Percentiles rank a stretch among this genome's conserved stretches.
Conservation (phyloP, 1,284 basidiomycete species). For the Ganoderma lucidum region DNA sequence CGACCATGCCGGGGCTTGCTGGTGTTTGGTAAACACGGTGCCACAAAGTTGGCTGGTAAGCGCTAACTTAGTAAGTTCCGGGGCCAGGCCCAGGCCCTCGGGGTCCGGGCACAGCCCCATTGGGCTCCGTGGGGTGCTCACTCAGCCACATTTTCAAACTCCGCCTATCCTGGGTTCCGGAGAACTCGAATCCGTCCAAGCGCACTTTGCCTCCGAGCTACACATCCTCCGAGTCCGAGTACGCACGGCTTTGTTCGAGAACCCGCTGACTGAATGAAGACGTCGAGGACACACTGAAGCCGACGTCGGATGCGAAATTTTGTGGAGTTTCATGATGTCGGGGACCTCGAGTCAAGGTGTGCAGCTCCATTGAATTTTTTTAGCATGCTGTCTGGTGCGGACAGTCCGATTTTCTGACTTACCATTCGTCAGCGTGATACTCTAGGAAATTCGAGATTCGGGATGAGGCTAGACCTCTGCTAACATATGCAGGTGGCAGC, state of each 20-base stretch:
- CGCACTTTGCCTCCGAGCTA: not conserved
- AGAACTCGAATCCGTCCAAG: not conserved
- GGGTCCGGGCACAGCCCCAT: not conserved
- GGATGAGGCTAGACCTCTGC: not conserved
- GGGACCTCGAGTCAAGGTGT: conserved; percentile 4
- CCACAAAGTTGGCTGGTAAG: not conserved
- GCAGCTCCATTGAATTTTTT: conserved; percentile 3
- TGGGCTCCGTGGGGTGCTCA: not conserved
- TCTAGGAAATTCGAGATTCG: not conserved
- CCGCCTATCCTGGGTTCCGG: not conserved
- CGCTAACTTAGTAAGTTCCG: not conserved
- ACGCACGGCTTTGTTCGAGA: not conserved
- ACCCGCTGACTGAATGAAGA: not conserved
- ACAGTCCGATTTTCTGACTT: not conserved
- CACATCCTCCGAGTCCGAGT: not conserved
- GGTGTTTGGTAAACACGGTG: conserved; percentile 7
- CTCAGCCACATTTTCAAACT: conserved; percentile 1
- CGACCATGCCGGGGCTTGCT: not conserved
- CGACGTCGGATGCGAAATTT: not conserved
- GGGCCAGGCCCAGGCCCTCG: not conserved
- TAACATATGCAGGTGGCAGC: not conserved
- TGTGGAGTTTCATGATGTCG: not conserved
- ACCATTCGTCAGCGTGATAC: not conserved
- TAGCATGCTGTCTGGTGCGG: not conserved
- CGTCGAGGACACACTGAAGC: not conserved